These are phyloP conservation scores for Kernera saxatilis DNA, from an alignment of 345 rosid species.

Conservation along the genomic window DNA sequence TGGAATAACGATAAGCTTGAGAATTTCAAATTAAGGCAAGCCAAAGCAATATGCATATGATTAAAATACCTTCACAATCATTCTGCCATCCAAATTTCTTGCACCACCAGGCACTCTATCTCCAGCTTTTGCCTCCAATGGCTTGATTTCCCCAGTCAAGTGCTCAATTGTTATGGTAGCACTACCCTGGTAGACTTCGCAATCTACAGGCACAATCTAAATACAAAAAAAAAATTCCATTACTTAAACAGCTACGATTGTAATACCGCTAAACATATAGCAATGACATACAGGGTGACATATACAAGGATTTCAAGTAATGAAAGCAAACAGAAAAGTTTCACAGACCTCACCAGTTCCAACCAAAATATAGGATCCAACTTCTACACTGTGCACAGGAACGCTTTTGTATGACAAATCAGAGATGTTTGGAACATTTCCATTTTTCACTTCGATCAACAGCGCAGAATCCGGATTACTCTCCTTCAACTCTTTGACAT, in stretches of 20 bases:
- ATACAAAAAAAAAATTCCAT: conserved; percentile 13
- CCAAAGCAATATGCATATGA: background rate
- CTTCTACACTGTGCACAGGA: conserved; percentile 78
- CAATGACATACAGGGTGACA: background rate
- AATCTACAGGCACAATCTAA: conserved; percentile 91
- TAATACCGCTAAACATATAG: background rate
- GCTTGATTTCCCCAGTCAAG: conserved; percentile 94
- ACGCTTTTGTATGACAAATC: conserved; percentile 68
- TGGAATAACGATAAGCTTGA: background rate
- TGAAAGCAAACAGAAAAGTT: conserved; percentile 6
- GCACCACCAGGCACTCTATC: conserved; percentile 95
- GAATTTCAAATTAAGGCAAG: background rate
- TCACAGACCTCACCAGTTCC: conserved; percentile 98
- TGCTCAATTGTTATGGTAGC: conserved; percentile 97
- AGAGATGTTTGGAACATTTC: conserved; percentile 55
- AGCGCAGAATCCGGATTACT: conserved; percentile 82
- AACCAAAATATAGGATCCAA: conserved; percentile 82
- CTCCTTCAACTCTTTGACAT: conserved; percentile 90
- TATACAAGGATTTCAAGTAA: background rate
- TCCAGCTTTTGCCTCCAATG: conserved; percentile 80
- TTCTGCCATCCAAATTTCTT: conserved; percentile 94
- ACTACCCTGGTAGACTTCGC: conserved; percentile 80
- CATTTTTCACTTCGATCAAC: conserved; percentile 56
- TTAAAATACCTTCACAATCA: conserved; percentile 67
- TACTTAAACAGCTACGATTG: background rate